phyloP scores from a whole-genome alignment of 2,329 filamentous ascomycete genomes.

The Venturia pyrina region DNA sequence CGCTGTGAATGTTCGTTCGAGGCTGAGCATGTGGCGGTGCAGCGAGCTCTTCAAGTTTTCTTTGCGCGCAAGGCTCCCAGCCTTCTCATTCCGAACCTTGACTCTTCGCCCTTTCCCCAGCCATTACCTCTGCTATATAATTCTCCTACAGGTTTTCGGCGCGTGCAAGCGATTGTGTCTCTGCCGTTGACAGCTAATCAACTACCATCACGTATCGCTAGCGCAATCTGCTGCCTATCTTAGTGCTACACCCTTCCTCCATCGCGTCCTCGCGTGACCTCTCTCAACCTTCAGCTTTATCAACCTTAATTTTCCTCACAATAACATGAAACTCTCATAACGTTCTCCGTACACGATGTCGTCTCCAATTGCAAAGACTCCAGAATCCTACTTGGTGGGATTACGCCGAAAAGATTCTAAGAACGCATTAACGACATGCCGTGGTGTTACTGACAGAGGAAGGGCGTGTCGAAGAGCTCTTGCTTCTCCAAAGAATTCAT shows the following conservation, averaged over 20 bases:
- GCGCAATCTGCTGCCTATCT: not conserved
- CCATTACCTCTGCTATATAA: not conserved
- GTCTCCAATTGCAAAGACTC: slow-evolving; percentile 7
- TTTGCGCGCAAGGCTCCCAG: not conserved
- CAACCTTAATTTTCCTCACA: not conserved
- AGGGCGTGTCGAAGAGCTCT: slow-evolving; percentile 70
- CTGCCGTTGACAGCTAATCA: not conserved
- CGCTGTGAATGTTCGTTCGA: not conserved
- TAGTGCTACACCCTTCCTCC: not conserved
- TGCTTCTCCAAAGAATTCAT: slow-evolving; percentile 20
- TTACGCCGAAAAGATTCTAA: slow-evolving; percentile 75
- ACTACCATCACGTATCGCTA: not conserved
- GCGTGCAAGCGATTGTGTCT: not conserved
- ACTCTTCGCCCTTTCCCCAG: not conserved
- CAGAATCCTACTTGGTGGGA: slow-evolving; percentile 12
- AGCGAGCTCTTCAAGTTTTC: no score
- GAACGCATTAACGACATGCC: slow-evolving; percentile 74
- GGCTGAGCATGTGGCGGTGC: not conserved
- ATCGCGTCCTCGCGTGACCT: not conserved
- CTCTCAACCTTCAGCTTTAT: not conserved
- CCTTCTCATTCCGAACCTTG: not conserved
- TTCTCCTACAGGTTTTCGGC: not conserved
- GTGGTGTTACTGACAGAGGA: slow-evolving; percentile 75
- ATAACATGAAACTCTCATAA: not conserved
- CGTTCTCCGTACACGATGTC: slow-evolving; percentile 3